A percentile compares a stretch with the other conserved stretches of the same genome.
Evolutionary conservation across 495 filamentous ascomycete species (phyloP).

Genomic region (Xylaria flabelliformis): DNA sequence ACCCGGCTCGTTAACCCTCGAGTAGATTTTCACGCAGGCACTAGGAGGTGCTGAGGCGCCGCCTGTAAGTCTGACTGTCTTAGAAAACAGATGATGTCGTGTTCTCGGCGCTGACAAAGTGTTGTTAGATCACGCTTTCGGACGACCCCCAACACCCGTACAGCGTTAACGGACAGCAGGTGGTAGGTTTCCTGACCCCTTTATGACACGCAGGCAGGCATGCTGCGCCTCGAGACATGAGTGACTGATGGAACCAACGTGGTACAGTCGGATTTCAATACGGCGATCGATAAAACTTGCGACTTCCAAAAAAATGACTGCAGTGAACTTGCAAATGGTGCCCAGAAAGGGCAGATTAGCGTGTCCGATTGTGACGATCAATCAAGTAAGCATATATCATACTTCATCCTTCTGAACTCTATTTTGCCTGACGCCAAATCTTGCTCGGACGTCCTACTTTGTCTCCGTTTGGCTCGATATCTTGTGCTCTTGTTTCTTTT

Average conservation of each 20-base stretch:
- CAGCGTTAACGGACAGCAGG: slow-evolving; percentile 51
- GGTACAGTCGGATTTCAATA: slow-evolving; percentile 46
- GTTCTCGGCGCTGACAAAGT: not conserved
- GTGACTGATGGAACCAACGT: not conserved
- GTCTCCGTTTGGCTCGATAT: not conserved
- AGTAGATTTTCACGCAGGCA: slow-evolving; percentile 21
- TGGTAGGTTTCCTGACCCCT: slow-evolving; percentile 42
- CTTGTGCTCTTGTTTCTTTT: not conserved
- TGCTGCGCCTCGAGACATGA: not conserved
- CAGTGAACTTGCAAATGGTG: slow-evolving; percentile 40
- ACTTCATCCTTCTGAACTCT: not conserved
- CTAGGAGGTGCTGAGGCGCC: slow-evolving; percentile 24
- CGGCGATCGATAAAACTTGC: slow-evolving; percentile 49
- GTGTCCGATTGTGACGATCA: slow-evolving; percentile 48
- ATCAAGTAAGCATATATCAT: slow-evolving; percentile 34
- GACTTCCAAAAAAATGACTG: slow-evolving; percentile 48
- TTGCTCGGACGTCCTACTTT: not conserved
- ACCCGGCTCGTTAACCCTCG: not conserved
- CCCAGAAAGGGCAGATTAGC: slow-evolving; percentile 31
- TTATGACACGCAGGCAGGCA: not conserved
- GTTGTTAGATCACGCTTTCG: slow-evolving; percentile 17
- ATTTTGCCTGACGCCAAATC: not conserved
- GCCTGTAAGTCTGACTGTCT: slow-evolving; percentile 13
- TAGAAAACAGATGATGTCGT: slow-evolving; percentile 24
- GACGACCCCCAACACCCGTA: slow-evolving; percentile 43